Base-by-base conservation (phyloP, 164 flowering plant genomes). In the Hamamelis virginiana region DNA sequence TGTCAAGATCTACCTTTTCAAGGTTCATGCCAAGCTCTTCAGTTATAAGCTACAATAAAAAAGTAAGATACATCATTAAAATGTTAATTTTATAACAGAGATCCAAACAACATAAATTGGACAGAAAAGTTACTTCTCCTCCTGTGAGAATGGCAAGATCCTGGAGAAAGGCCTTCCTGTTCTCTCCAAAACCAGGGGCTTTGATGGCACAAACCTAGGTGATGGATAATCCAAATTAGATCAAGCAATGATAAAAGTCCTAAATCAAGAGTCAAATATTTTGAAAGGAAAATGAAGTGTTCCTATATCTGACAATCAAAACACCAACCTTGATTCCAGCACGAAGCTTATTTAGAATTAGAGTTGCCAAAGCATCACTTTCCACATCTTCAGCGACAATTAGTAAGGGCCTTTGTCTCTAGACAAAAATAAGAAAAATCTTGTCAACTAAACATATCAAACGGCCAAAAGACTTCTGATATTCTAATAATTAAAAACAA, bases 131-230 rank as follows among this genome's bases (percentile, higher is more conserved):
- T 74, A 88, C 97, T 19, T 76, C 73, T 23, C 91, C 97, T 43
- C 98, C 98, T 0, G 97, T 90, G 43, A 94, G 85, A 59, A 68
- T 80, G 18, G 97, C 90, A 68, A 94, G 95, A 82, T 94, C 98
- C 43, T 94, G 93, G 69, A 94, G 72, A 70, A 69, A 41, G 11
- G 92, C 80, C 71, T 91, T 94, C 80, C 98, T 86, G 80, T 89
- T 94, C 64, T 94, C 98, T 69, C 98, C 98, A 86, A 94, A 94
- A 8, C 97, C 97, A 72, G 98, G 98, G 43, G 97, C 96, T 76
- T 94, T 94, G 15, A 94, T 80, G 52, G 97, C 95, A 81, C 97
- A 94, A n/a, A 92, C 91, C 98, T 94, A 68, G 14, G 51, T 25
- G 21, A 67, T 62, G 23, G 26, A 47, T 38, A 56, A 48, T 26